phyloP scores from a whole-genome alignment of 2,329 filamentous ascomycete species.

The Monilinia aucupariae region DNA sequence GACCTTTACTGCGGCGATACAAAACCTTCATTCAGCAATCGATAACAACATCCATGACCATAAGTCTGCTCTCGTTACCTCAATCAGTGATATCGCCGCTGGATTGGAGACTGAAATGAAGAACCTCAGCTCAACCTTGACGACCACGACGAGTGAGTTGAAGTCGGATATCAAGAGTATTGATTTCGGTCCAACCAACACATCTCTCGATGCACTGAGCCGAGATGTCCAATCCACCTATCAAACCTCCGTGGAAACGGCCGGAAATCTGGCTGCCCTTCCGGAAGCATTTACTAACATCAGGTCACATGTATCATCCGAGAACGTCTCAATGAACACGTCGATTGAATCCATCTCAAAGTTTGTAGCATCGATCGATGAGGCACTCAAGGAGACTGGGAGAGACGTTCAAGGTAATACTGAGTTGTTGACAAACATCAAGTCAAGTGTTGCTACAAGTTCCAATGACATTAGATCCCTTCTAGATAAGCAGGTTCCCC shows the following conservation, averaged over 20 bases:
- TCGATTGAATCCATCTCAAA: constrained; percentile 16
- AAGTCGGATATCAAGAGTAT: constrained; percentile 19
- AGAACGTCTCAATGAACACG: constrained; percentile 17
- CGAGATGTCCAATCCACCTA: constrained; percentile 17
- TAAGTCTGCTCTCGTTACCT: no score
- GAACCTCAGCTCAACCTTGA: constrained; percentile 15
- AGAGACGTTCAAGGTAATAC: constrained; percentile 17
- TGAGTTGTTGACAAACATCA: constrained; percentile 17
- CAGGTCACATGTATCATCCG: constrained; percentile 13
- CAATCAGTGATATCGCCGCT: no score
- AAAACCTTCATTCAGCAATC: no score
- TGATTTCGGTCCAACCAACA: constrained; percentile 15
- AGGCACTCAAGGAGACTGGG: constrained; percentile 18
- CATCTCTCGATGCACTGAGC: constrained; percentile 19
- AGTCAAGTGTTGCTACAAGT: constrained; percentile 17
- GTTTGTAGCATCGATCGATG: constrained; percentile 17
- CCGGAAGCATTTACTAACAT: constrained; percentile 18
- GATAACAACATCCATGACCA: no score
- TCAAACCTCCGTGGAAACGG: constrained; percentile 7
- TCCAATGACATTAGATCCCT: constrained; percentile 18
- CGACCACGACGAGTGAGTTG: constrained; percentile 16
- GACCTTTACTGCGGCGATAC: no score
- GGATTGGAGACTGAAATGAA: constrained; percentile 20
- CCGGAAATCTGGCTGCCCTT: constrained; percentile 3
- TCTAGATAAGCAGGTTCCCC: constrained; percentile 18